Evolutionary conservation across 164 flowering plant genomes (phyloP).

Genomic region (Stephania yunnanensis): DNA sequence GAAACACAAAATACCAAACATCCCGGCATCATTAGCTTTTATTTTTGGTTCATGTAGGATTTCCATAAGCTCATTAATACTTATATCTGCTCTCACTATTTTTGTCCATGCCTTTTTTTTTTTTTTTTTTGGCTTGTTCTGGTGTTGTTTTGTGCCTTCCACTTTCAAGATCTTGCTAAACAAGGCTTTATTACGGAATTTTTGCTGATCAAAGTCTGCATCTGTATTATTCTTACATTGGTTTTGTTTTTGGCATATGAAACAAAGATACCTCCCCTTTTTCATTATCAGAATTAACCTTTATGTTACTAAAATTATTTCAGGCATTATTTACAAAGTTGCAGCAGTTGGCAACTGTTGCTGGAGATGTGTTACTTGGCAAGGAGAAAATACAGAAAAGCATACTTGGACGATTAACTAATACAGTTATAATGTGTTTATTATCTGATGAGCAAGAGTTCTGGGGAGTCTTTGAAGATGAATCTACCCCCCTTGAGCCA

Average conservation of each 20-base stretch:
- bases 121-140: neutral
- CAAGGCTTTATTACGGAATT: too few species aligned
- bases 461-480: conserved; percentile 88
- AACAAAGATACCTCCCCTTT: neutral
- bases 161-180: neutral
- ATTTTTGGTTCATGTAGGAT: too few species aligned
- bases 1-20: too few species aligned
- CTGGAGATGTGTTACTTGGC: conserved; percentile 84
- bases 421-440: conserved; percentile 91
- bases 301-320: conserved; percentile 8
- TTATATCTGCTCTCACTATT: too few species aligned
- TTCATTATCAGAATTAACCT: neutral
- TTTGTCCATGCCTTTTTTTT: neutral
- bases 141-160: neutral
- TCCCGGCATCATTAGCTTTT: too few species aligned
- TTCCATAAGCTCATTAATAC: too few species aligned
- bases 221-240: neutral
- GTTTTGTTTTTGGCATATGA: neutral
- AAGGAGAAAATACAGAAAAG: conserved; percentile 85
- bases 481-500: conserved; percentile 58
- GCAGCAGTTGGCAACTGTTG: conserved; percentile 87
- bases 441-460: conserved; percentile 91
- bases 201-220: too few species aligned
- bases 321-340: conserved; percentile 89
- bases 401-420: conserved; percentile 86